Conservation (phyloP, 441 rosid genomes). For the Pelargonium cotyledonis region DNA sequence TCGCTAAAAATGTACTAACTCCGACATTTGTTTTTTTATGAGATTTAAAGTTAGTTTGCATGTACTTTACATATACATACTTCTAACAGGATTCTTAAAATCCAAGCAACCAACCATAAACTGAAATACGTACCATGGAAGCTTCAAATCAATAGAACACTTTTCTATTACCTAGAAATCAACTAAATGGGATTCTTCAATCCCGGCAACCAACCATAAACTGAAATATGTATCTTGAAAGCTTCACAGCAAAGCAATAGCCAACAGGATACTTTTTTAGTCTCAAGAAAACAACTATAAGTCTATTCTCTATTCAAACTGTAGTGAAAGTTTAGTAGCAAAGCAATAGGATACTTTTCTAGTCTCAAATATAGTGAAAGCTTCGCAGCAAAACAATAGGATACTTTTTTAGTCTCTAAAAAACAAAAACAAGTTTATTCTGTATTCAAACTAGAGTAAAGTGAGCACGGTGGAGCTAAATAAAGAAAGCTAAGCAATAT, state of each 20-base stretch:
- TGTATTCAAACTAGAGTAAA: too few species aligned
- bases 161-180: too few species aligned
- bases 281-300: not conserved
- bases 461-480: not conserved
- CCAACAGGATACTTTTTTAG: not conserved
- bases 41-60: conserved; percentile 2
- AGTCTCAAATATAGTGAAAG: too few species aligned
- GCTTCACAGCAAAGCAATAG: conserved; percentile 6
- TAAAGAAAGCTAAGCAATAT: not conserved
- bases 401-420: too few species aligned
- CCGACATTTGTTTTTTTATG: not conserved
- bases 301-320: not conserved
- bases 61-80: not conserved
- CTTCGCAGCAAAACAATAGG: too few species aligned
- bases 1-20: not conserved
- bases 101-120: conserved; percentile 7
- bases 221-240: not conserved
- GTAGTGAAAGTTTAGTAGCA: too few species aligned
- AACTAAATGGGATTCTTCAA: not conserved
- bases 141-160: not conserved
- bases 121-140: not conserved
- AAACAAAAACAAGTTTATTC: too few species aligned
- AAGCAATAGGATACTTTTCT: too few species aligned
- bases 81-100: not conserved
- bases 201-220: not conserved